Evolutionary conservation across 2,329 filamentous ascomycete genomes (phyloP).

Genomic region (Blastomyces gilchristii): DNA sequence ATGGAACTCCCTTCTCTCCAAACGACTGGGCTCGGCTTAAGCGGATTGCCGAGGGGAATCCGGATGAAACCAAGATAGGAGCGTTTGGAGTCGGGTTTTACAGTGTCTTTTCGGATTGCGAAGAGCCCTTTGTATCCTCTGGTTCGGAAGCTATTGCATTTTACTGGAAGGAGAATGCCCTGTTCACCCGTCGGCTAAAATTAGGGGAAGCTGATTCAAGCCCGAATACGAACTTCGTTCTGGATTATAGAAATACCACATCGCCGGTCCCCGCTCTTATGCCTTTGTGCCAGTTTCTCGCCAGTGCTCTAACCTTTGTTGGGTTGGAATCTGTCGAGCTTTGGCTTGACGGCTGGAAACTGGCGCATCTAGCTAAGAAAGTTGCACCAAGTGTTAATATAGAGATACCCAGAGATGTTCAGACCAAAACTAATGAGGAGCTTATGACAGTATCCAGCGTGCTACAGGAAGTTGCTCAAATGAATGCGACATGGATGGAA

Average conservation of each 20-base stretch:
- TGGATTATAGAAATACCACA: conserved; percentile 84
- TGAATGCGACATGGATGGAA: conserved; percentile 82
- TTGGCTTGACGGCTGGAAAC: conserved; percentile 76
- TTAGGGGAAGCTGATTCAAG: conserved; percentile 57
- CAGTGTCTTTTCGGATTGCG: conserved; percentile 95
- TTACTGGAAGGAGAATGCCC: conserved; percentile 97
- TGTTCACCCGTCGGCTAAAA: conserved; percentile 80
- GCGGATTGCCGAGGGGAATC: conserved; percentile 96
- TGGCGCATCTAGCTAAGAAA: conserved; percentile 74
- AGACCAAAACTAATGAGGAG: conserved; percentile 72
- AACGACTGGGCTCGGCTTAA: conserved; percentile 92
- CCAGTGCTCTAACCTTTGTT: conserved; percentile 93
- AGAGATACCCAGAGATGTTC: conserved; percentile 64
- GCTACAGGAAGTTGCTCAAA: conserved; percentile 77
- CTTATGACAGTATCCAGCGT: conserved; percentile 80
- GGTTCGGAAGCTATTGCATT: conserved; percentile 93
- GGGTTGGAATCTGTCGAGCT: conserved; percentile 79
- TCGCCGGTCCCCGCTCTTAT: conserved; percentile 78
- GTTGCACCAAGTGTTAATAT: conserved; percentile 66
- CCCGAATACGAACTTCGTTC: conserved; percentile 75
- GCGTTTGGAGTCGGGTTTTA: conserved; percentile 98
- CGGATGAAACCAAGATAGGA: conserved; percentile 97
- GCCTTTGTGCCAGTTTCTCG: conserved; percentile 81
- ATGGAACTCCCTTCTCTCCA: conserved; percentile 75
- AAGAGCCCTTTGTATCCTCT: conserved; percentile 93